phyloP scores from a whole-genome alignment of 768 basidiomycete species.

The Hericium alpestre region DNA sequence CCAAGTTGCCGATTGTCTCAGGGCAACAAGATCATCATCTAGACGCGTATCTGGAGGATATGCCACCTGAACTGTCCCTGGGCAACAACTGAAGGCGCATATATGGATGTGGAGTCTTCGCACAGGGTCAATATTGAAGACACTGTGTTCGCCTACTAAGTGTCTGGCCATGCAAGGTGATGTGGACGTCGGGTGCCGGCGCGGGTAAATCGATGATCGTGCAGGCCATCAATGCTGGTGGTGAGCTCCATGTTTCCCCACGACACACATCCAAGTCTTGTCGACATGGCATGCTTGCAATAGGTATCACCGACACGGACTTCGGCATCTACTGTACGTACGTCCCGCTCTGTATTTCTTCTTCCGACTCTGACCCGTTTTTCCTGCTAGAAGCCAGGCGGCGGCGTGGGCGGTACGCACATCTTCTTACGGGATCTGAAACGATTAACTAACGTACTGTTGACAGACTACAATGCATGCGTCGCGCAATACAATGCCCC shows the following conservation, averaged over 20 bases:
- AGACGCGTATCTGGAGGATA: too few species aligned
- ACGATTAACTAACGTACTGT: neutral
- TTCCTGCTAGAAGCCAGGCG: neutral
- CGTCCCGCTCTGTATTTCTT: neutral
- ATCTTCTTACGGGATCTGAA: neutral
- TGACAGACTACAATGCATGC: neutral
- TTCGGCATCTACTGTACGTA: neutral
- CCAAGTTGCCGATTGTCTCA: too few species aligned
- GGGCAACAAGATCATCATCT: too few species aligned
- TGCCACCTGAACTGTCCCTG: too few species aligned
- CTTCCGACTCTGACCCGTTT: neutral
- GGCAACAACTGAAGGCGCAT: too few species aligned
- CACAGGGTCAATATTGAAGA: too few species aligned
- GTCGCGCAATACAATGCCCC: slow-evolving; percentile 14
- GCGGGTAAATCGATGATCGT: slow-evolving; percentile 17
- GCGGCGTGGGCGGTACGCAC: neutral
- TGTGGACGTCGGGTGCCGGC: slow-evolving; percentile 16
- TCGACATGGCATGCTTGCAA: too few species aligned
- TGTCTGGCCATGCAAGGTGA: too few species aligned
- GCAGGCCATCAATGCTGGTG: slow-evolving; percentile 18
- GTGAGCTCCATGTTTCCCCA: too few species aligned
- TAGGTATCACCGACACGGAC: neutral
- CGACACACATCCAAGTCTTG: too few species aligned
- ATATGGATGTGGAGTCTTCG: too few species aligned
- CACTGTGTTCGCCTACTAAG: too few species aligned